Evolutionary conservation across 305 asterid species (phyloP).

Genomic region (Fraxinus velutina): DNA sequence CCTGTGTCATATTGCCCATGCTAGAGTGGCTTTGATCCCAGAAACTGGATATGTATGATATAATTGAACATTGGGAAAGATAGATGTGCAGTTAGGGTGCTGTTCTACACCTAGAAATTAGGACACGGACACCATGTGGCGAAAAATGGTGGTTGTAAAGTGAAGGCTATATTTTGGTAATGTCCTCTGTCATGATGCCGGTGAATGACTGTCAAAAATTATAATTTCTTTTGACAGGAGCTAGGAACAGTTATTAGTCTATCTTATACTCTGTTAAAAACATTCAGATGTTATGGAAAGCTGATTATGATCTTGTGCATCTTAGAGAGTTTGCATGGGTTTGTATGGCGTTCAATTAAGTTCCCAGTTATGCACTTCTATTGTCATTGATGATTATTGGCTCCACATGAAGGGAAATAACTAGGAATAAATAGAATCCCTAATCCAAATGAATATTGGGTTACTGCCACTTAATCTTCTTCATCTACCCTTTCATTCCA

Average conservation of each 20-base stretch:
- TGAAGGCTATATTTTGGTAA: not conserved
- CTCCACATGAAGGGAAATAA: not conserved
- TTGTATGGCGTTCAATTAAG: not conserved
- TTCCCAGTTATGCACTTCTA: not conserved
- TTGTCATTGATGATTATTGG: not conserved
- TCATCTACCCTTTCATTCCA: not conserved
- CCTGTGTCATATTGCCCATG: not conserved
- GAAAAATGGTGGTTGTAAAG: not conserved
- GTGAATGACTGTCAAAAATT: not conserved
- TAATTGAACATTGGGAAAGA: slow-evolving; percentile 3
- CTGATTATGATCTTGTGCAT: not conserved
- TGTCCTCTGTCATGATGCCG: not conserved
- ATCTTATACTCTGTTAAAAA: not conserved
- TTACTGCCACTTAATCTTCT: not conserved
- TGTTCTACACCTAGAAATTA: not conserved
- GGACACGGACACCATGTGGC: not conserved
- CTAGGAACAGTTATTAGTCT: not conserved
- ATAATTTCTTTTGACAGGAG: not conserved
- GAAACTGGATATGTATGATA: not conserved
- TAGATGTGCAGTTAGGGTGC: not conserved
- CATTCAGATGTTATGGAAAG: not conserved
- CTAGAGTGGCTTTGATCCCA: not conserved
- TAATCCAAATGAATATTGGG: not conserved
- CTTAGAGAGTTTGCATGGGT: not conserved
- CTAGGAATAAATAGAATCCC: not conserved